A percentile compares a stretch with the other conserved stretches of the same genome.
phyloP scores from a whole-genome alignment of 2,329 filamentous ascomycete genomes.

The Colletotrichum australisinense region DNA sequence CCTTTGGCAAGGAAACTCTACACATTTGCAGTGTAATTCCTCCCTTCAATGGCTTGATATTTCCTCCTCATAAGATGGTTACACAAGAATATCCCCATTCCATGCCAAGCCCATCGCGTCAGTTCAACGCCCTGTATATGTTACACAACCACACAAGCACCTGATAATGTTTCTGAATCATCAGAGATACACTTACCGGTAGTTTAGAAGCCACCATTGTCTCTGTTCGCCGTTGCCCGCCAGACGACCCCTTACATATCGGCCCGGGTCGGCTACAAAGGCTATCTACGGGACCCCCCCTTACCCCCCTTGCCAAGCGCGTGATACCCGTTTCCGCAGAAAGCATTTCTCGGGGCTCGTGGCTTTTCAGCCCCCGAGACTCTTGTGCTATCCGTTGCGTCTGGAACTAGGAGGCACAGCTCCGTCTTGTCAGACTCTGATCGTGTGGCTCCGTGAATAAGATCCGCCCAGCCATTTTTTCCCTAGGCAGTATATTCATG shows the following conservation, averaged over 20 bases:
- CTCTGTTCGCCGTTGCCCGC: neutral
- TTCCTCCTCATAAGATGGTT: neutral
- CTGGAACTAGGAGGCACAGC: neutral
- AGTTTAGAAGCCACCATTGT: neutral
- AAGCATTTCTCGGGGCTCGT: neutral
- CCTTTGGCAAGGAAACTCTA: neutral
- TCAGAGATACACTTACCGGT: no score
- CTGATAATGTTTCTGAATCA: neutral
- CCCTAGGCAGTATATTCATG: neutral
- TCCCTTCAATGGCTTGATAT: no score
- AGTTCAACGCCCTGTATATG: neutral
- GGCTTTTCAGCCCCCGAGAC: neutral
- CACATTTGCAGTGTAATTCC: neutral
- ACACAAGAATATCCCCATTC: neutral
- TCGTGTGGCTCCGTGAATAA: neutral
- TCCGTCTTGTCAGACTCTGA: neutral
- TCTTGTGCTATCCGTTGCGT: neutral
- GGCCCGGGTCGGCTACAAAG: no score
- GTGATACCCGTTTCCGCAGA: neutral
- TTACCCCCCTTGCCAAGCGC: neutral
- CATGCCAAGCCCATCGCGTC: neutral
- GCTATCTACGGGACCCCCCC: no score
- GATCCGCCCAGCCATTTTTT: neutral
- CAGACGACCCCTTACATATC: neutral
- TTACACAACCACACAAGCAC: neutral